phyloP scores from a whole-genome alignment of 2,329 filamentous ascomycete genomes.

The Zymoseptoria ardabiliae region DNA sequence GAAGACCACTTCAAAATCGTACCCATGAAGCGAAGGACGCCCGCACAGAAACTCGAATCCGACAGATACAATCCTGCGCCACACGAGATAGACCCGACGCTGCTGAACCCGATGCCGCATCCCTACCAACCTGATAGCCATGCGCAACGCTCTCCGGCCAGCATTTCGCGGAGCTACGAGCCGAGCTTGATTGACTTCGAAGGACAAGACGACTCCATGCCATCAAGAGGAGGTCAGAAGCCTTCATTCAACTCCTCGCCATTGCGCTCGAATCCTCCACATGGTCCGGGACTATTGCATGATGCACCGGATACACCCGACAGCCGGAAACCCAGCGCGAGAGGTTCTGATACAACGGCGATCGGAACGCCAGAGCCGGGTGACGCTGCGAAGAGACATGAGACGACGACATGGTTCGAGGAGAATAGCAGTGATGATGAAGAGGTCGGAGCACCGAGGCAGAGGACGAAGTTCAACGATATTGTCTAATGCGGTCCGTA shows the following conservation, averaged over 20 bases:
- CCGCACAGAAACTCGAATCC: constrained; percentile 8
- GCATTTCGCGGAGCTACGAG: not conserved
- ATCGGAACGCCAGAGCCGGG: constrained; percentile 10
- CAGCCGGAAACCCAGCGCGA: not conserved
- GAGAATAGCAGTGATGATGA: constrained; percentile 6
- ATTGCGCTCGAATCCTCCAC: not conserved
- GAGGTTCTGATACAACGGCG: not conserved
- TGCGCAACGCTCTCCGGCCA: not conserved
- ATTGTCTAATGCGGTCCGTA: not conserved
- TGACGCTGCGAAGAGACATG: constrained; percentile 13
- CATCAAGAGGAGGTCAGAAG: not conserved
- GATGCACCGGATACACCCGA: not conserved
- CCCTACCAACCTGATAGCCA: not conserved
- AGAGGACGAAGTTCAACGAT: not conserved
- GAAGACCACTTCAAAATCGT: constrained; percentile 12
- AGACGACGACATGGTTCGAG: constrained; percentile 13
- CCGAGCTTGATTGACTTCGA: not conserved
- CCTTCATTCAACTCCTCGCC: not conserved
- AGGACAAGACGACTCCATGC: not conserved
- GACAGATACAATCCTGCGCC: constrained; percentile 2
- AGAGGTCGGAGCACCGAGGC: not conserved
- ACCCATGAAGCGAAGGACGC: constrained; percentile 12
- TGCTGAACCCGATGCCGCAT: not conserved
- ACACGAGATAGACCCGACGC: not conserved
- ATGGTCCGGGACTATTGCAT: constrained; percentile 2